Evolutionary conservation across 2,329 filamentous ascomycete genomes (phyloP), one percentile per base, ranked within the genome.

Genomic region (Calonectria ilicicola): DNA sequence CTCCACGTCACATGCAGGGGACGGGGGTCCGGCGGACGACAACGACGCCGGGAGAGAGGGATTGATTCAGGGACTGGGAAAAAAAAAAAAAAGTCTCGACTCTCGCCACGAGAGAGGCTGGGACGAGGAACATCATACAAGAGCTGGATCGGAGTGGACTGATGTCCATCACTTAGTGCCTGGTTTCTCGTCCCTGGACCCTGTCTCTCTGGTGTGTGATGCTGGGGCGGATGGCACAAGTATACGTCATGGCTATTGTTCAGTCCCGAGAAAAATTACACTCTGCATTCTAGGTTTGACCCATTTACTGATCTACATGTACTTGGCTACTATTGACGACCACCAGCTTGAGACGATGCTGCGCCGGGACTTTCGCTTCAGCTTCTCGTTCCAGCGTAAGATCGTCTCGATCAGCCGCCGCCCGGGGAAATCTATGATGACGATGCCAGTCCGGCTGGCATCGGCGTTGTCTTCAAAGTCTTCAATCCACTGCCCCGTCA

Each of bases 351-450:
- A 23, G 14, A 47, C 19, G 9, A 38, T 5, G 17, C 40, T 27
- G 21, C 69, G 65, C 21, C 29, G 47, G 26, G 60, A 19, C 23
- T 67, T 72, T 27, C 38, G 69, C 72, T 58, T 65, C 40, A 83
- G 64, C 65, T 79, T 78, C 26, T 75, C 75, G 72, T 88, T 88
- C 79, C 85, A 84, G 42, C 74, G 78, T 65, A 89, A 71, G 12
- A 89, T 82, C 26, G 81, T 82, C 32, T 86, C 82, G 44, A 89
- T 82, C 35, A 87, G 80, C 58, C 80, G 81, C 74, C 79, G 80
- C 3, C 87, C 87, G 0, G 87, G 87, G 60, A 89, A 89, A 70
- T 89, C 87, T 2, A 86, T 81, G 74, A 89, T 88, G 42, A 89
- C 82, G 10, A 89, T 80, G 14, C 87, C 87, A 1, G 85, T 84